Percentiles rank a stretch among this genome's conserved stretches.
Conservation (phyloP, 495 filamentous ascomycete genomes). For the Penicillium parvum region DNA sequence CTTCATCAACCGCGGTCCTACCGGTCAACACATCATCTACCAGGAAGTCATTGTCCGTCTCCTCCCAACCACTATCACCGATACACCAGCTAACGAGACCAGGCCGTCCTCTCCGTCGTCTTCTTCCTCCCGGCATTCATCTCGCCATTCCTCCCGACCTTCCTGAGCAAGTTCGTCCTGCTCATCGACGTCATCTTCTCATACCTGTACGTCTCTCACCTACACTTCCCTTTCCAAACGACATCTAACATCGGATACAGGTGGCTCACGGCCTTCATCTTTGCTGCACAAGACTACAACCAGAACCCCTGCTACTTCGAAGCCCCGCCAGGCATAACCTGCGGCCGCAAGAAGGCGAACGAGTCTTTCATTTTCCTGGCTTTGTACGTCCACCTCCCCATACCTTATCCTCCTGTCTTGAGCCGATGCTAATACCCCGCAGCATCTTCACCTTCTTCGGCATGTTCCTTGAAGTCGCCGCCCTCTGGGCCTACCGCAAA, state of each 20-base stretch:
- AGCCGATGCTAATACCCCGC: no score
- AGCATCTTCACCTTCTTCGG: slow-evolving; percentile 47
- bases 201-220: slow-evolving; percentile 42
- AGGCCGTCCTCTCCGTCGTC: slow-evolving; percentile 52
- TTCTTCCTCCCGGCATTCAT: slow-evolving; percentile 57
- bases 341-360: slow-evolving; percentile 41
- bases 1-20: slow-evolving; percentile 43
- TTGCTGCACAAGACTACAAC: slow-evolving; percentile 53
- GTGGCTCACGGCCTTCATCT: slow-evolving; percentile 60
- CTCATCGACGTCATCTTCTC: slow-evolving; percentile 58
- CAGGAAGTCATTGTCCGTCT: slow-evolving; percentile 53
- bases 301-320: slow-evolving; percentile 30
- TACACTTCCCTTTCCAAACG: neutral
- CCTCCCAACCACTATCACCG: no score
- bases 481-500: slow-evolving; percentile 43
- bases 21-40: slow-evolving; percentile 47
- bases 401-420: no score
- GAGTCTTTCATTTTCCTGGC: slow-evolving; percentile 60
- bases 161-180: slow-evolving; percentile 42
- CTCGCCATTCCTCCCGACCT: slow-evolving; percentile 44
- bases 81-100: neutral
- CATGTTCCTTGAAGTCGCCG: slow-evolving; percentile 49
- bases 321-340: slow-evolving; percentile 28
- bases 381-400: slow-evolving; percentile 46
- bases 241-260: slow-evolving; percentile 23